Conservation (phyloP, 306 rosid species). For the Trifolium dubium region DNA sequence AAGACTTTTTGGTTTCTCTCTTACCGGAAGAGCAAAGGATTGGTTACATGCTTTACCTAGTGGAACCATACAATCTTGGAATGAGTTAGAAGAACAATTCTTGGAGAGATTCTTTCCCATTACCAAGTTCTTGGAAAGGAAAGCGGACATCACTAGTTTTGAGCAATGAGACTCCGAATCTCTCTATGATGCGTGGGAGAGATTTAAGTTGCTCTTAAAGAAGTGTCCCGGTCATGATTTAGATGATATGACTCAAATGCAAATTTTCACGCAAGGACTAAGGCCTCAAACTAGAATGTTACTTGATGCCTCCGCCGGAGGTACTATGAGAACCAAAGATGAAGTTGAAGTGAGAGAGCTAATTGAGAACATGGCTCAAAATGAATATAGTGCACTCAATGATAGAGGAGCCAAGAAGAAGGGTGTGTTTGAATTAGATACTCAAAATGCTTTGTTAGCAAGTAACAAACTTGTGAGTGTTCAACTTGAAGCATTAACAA, state of each 20-base stretch:
- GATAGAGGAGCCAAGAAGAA: too few species aligned
- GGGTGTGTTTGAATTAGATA: too few species aligned
- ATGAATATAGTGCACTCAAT: too few species aligned
- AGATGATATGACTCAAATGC: too few species aligned
- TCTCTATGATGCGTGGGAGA: neutral
- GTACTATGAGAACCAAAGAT: too few species aligned
- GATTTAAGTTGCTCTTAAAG: too few species aligned
- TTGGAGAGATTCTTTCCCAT: neutral
- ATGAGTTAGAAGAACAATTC: too few species aligned
- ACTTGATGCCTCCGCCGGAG: neutral
- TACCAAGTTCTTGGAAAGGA: neutral
- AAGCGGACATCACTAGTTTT: neutral
- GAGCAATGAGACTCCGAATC: neutral
- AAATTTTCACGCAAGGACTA: neutral
- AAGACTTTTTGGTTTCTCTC: neutral
- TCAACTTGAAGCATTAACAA: neutral
- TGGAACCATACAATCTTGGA: neutral
- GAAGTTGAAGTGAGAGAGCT: too few species aligned
- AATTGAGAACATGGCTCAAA: too few species aligned
- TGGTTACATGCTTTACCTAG: neutral
- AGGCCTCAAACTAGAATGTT: neutral
- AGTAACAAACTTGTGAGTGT: neutral
- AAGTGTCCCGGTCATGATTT: neutral
- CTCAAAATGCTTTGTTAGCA: neutral
- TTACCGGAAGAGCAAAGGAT: neutral